phyloP scores from a whole-genome alignment of 2,329 filamentous ascomycete genomes.

The Erysiphe neolycopersici region DNA sequence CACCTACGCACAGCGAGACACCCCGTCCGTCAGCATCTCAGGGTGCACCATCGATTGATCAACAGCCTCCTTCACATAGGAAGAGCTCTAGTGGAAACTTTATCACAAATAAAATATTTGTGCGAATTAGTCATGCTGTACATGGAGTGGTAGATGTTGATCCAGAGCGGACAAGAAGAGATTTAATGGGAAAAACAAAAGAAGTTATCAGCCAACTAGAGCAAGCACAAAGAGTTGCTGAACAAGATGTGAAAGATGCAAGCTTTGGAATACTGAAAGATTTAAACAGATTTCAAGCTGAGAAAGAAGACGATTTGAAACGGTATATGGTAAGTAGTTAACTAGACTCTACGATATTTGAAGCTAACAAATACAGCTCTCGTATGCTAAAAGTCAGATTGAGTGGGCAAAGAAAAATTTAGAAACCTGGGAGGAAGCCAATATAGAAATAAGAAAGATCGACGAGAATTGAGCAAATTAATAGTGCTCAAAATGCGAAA shows the following conservation, averaged over 20 bases:
- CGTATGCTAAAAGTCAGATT: conserved; percentile 44
- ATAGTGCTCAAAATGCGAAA: background rate
- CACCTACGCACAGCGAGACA: conserved; percentile 56
- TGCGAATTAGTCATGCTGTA: conserved; percentile 79
- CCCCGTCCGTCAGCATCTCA: conserved; percentile 47
- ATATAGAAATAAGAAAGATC: conserved; percentile 43
- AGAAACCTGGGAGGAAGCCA: conserved; percentile 48
- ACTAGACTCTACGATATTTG: background rate
- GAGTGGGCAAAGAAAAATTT: conserved; percentile 51
- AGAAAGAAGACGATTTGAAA: conserved; percentile 85
- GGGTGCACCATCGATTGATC: conserved; percentile 29
- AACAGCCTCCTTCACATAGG: conserved; percentile 31
- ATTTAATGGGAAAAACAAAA: conserved; percentile 85
- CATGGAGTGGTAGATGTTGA: conserved; percentile 93
- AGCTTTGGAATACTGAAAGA: conserved; percentile 72
- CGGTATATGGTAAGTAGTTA: conserved; percentile 64
- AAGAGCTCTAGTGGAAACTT: conserved; percentile 72
- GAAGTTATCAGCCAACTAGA: conserved; percentile 71
- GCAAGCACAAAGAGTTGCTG: conserved; percentile 67
- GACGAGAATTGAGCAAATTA: conserved; percentile 15
- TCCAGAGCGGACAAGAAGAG: conserved; percentile 70
- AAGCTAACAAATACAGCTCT: conserved; percentile 23
- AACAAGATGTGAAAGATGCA: conserved; percentile 80
- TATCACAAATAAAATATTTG: conserved; percentile 82
- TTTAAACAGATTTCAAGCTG: conserved; percentile 70